Percentiles rank a stretch among this genome's conserved stretches.
Evolutionary conservation across 441 rosid species (phyloP).

Genomic region (Gossypium davidsonii): DNA sequence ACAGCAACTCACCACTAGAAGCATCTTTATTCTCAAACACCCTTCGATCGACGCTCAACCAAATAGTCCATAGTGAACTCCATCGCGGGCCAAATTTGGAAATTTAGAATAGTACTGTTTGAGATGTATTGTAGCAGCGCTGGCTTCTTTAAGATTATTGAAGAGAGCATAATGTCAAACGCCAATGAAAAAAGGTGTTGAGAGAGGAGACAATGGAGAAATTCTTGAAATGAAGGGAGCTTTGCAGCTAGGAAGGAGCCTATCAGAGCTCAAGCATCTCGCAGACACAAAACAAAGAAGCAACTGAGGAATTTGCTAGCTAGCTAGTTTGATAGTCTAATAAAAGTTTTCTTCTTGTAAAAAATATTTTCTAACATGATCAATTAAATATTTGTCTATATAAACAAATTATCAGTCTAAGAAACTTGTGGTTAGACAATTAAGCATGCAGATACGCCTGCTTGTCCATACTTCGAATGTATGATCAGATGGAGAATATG

Average conservation of each 20-base stretch:
- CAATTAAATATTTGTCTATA: neutral
- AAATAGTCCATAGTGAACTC: conserved; percentile 29
- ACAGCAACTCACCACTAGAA: no score
- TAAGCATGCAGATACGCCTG: neutral
- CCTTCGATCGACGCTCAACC: no score
- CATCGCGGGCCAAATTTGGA: conserved; percentile 41
- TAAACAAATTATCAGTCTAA: neutral
- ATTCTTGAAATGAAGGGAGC: conserved; percentile 52
- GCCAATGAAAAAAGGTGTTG: conserved; percentile 29
- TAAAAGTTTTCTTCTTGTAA: neutral
- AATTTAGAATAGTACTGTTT: conserved; percentile 64
- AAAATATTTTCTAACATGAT: neutral
- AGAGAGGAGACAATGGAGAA: conserved; percentile 50
- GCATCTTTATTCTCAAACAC: no score
- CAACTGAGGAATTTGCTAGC: conserved; percentile 54
- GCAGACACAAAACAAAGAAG: conserved; percentile 17
- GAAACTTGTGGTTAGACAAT: neutral
- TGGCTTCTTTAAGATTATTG: conserved; percentile 46
- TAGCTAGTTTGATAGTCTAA: conserved; percentile 39
- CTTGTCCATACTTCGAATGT: neutral
- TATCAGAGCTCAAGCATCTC: conserved; percentile 49
- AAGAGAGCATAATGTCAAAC: conserved; percentile 40
- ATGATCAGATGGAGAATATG: neutral
- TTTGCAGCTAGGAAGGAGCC: conserved; percentile 62
- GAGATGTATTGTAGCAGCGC: conserved; percentile 74